phyloP scores from a whole-genome alignment of 352 stramenopile genomes.

The Globisporangium uncinulatum region DNA sequence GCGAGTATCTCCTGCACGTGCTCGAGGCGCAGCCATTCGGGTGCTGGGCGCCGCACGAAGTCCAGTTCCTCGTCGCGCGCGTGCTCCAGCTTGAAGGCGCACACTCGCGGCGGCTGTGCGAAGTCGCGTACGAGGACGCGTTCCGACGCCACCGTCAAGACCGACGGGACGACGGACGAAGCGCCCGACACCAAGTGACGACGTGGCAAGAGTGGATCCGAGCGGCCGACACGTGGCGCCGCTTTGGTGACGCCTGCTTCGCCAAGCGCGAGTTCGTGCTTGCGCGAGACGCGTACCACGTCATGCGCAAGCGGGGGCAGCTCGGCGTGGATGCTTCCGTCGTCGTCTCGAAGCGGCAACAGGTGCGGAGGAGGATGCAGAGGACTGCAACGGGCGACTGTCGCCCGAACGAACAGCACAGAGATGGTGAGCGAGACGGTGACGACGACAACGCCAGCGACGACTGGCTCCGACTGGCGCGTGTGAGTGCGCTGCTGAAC shows the following conservation, averaged over 20 bases:
- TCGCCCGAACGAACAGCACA: constrained; percentile 1
- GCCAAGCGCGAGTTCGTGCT: constrained; percentile 41
- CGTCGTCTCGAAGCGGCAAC: constrained; percentile 22
- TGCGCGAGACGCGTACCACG: constrained; percentile 49
- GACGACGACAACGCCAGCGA: constrained; percentile 19
- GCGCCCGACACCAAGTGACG: constrained; percentile 20
- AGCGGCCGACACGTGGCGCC: constrained; percentile 38
- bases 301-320: constrained; percentile 49
- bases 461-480: constrained; percentile 57
- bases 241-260: constrained; percentile 46
- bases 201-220: constrained; percentile 66
- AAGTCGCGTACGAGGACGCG: constrained; percentile 63
- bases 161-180: constrained; percentile 3
- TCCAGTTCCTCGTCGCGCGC: constrained; percentile 54
- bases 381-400: not conserved
- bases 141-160: constrained; percentile 29
- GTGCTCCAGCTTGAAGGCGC: constrained; percentile 53
- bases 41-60: constrained; percentile 36
- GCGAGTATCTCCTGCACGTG: constrained; percentile 63
- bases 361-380: not conserved
- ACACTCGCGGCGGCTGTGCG: constrained; percentile 28
- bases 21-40: constrained; percentile 43
- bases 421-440: not conserved
- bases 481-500: constrained; percentile 36
- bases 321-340: constrained; percentile 24